A percentile compares a stretch with the other conserved stretches of the same genome.
Evolutionary conservation across 345 rosid genomes (phyloP).

Genomic region (Euphorbia lathyris): DNA sequence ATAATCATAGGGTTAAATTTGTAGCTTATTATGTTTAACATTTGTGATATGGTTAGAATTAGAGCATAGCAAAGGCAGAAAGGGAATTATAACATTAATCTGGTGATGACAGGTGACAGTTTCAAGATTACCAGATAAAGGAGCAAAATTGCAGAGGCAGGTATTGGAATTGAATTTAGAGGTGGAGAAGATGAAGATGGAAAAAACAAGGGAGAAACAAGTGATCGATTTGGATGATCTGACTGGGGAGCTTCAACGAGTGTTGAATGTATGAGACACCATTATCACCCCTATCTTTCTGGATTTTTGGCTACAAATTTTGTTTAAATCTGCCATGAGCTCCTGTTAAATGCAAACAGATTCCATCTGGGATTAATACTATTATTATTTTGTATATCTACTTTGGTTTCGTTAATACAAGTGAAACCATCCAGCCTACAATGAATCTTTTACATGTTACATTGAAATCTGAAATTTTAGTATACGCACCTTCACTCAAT

Average conservation of each 20-base stretch:
- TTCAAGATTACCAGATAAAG: constrained; percentile 75
- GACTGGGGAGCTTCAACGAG: constrained; percentile 45
- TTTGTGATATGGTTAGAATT: not conserved
- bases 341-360: too few species aligned
- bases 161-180: constrained; percentile 55
- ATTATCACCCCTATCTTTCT: too few species aligned
- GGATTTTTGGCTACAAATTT: too few species aligned
- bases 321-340: too few species aligned
- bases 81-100: not conserved
- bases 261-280: constrained; percentile 46
- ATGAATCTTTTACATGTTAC: too few species aligned
- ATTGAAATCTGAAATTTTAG: too few species aligned
- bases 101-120: constrained; percentile 45
- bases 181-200: constrained; percentile 47
- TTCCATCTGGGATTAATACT: too few species aligned
- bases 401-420: too few species aligned
- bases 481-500: too few species aligned
- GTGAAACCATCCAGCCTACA: too few species aligned
- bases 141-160: constrained; percentile 66
- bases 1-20: too few species aligned
- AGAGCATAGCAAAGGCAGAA: not conserved
- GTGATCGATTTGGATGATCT: constrained; percentile 63
- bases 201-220: constrained; percentile 24
- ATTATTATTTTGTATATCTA: too few species aligned
- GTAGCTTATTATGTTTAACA: not conserved